Conservation (phyloP, 2,329 filamentous ascomycete species). For the Lecanicillium sp. region DNA sequence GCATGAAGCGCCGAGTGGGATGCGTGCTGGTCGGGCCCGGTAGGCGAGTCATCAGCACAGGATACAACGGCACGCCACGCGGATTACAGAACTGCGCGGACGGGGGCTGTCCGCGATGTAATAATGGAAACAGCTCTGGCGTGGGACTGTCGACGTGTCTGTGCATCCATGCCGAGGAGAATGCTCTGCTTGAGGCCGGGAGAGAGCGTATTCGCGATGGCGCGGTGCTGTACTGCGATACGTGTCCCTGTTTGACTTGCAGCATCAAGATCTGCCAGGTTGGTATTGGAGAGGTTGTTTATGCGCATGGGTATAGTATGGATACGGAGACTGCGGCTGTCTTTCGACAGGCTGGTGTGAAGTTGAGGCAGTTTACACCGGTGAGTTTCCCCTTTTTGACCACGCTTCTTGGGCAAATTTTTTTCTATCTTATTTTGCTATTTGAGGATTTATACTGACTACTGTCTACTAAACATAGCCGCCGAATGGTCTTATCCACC, state of each 20-base stretch:
- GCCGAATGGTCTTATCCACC: slow-evolving; percentile 54
- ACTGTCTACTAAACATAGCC: no score
- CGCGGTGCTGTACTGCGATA: slow-evolving; percentile 85
- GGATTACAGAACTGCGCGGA: slow-evolving; percentile 85
- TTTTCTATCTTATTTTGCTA: not conserved
- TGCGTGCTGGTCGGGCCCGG: slow-evolving; percentile 80
- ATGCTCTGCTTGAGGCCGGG: slow-evolving; percentile 88
- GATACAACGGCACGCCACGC: slow-evolving; percentile 95
- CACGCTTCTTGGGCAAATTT: no score
- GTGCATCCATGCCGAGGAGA: slow-evolving; percentile 97
- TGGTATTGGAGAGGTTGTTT: slow-evolving; percentile 91
- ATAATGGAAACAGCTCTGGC: slow-evolving; percentile 62
- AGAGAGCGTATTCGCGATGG: slow-evolving; percentile 79
- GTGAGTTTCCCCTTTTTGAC: slow-evolving; percentile 39
- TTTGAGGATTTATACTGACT: no score
- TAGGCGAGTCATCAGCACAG: slow-evolving; percentile 83
- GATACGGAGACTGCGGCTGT: slow-evolving; percentile 76
- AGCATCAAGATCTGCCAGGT: slow-evolving; percentile 98
- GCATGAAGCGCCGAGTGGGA: slow-evolving; percentile 95
- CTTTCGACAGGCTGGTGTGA: slow-evolving; percentile 75
- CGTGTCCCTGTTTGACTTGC: slow-evolving; percentile 93
- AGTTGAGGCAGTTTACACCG: slow-evolving; percentile 78
- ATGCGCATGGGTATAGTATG: slow-evolving; percentile 91
- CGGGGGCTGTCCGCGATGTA: slow-evolving; percentile 84
- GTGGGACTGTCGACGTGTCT: slow-evolving; percentile 76